Percentiles rank a stretch among this genome's conserved stretches.
Evolutionary conservation across 495 filamentous ascomycete species (phyloP).

Genomic region (Pseudotulostoma volvatum): DNA sequence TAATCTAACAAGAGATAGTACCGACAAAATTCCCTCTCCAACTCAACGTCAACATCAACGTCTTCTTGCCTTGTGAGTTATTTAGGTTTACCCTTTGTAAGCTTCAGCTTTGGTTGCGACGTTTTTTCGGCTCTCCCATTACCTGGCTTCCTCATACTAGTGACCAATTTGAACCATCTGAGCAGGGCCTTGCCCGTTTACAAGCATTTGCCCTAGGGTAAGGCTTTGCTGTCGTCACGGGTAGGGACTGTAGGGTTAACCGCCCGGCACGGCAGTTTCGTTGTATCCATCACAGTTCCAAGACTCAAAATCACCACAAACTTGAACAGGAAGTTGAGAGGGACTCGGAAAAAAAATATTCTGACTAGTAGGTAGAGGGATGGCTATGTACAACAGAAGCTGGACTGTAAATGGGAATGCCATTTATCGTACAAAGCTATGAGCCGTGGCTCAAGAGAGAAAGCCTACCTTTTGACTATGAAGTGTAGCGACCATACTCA

Average conservation of each 20-base stretch:
- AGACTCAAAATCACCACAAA: background rate
- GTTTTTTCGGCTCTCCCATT: background rate
- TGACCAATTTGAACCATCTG: background rate
- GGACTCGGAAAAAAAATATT: background rate
- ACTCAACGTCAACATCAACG: too few relatives aligned
- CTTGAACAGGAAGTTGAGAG: background rate
- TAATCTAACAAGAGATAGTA: background rate
- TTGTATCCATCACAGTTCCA: background rate
- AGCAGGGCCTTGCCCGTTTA: background rate
- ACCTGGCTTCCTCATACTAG: background rate
- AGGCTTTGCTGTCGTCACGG: too few relatives aligned
- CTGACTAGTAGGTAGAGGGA: background rate
- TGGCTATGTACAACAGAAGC: background rate
- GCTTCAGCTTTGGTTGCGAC: background rate
- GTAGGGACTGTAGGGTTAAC: background rate
- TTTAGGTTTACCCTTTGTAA: background rate
- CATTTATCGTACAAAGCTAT: too few relatives aligned
- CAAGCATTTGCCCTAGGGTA: background rate
- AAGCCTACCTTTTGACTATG: background rate
- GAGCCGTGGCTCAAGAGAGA: background rate
- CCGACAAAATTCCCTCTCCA: too few relatives aligned
- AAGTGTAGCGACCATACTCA: background rate
- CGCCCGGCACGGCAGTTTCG: background rate
- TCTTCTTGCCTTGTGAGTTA: too few relatives aligned
- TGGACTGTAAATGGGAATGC: background rate